Base-by-base conservation (phyloP, 345 rosid genomes). In the Fremontodendron californicum region DNA sequence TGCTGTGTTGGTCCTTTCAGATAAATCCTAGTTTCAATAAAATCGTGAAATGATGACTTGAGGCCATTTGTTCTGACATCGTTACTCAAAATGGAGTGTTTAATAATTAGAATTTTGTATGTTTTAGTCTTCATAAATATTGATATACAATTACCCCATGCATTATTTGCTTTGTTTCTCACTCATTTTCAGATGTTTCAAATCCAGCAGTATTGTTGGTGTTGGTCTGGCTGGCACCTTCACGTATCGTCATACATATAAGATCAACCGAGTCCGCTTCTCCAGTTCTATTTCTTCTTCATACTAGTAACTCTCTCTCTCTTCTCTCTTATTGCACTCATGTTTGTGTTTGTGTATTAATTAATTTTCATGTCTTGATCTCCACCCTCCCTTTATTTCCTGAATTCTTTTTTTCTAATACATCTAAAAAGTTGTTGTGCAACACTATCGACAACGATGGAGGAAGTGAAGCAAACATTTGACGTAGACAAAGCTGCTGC, bases 401-500 rank as follows among this genome's bases (percentile, higher is more conserved):
- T 58, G 23, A 13, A 46, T 25, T 21, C 4, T 43, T 43, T 23
- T 42, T 45, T 25, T 60, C 33, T 27, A 4, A 60, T 48, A 27
- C 23, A 35, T 55, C 43, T 71, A 19, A 49, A 68, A 55, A 82
- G 87, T 46, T 81, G 85, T 42, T 80, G 77, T 33, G 82, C 81
- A 8, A 48, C 78, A 29, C 29, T 71, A 6, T 61, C 87, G 6
- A 21, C 21, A 10, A 54, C 18, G 15, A 81, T 16, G 45, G 79
- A 54, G 35, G 83, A 81, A 71, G 71, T 51, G 80, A 78, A 83
- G 67, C 76, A 58, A 19, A 1, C 29, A 16, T 87, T 92, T 75
- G 81, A 79, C 46, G 78, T 66, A 15, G 74, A 79, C 18, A 79
- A 86, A 78, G 96, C 93, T 23, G 79, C 85, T n/a, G 61, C 75